Percentiles rank a stretch among this genome's conserved stretches.
These are phyloP conservation scores for Haplosporangium sp. DNA, from an alignment of 371 early-diverging fungal genomes.

Conservation along the genomic window DNA sequence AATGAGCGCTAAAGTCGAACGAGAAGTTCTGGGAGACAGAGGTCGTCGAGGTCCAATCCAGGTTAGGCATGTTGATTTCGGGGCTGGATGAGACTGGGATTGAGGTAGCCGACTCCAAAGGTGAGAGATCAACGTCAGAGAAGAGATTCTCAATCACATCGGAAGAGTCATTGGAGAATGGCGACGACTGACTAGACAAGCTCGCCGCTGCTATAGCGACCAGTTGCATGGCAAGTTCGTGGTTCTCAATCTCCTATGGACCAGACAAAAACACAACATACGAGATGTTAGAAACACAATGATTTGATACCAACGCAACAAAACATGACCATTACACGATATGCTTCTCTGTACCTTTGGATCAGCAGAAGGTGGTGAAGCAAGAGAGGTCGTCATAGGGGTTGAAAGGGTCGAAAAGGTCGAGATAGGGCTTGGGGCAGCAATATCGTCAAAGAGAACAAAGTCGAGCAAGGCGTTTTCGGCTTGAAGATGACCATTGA, in stretches of 20 bases:
- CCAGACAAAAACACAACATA: neutral
- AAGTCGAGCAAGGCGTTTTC: conserved; percentile 55
- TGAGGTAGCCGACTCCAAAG: conserved; percentile 31
- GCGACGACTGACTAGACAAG: conserved; percentile 27
- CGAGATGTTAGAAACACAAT: too few species aligned
- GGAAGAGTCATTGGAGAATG: conserved; percentile 23
- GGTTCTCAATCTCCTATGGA: conserved; percentile 27
- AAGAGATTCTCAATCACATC: conserved; percentile 38
- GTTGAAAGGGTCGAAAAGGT: conserved; percentile 37
- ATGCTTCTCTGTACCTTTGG: conserved; percentile 22
- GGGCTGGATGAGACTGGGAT: conserved; percentile 24
- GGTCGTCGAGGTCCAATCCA: conserved; percentile 27
- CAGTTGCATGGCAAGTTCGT: conserved; percentile 46
- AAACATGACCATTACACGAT: too few species aligned
- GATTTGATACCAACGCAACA: neutral
- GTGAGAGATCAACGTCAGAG: conserved; percentile 50
- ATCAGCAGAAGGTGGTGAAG: conserved; percentile 34
- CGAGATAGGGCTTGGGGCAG: conserved; percentile 51
- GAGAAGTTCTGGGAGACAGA: conserved; percentile 22
- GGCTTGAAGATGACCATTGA: conserved; percentile 50
- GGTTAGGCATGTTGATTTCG: conserved; percentile 2
- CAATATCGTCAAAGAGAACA: conserved; percentile 56
- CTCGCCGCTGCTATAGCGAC: conserved; percentile 40
- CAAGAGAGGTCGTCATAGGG: conserved; percentile 26
- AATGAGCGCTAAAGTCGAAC: conserved; percentile 35